Evolutionary conservation across 192 early-diverging fungal genomes (phyloP).

Genomic region (Mortierella hygrophila): DNA sequence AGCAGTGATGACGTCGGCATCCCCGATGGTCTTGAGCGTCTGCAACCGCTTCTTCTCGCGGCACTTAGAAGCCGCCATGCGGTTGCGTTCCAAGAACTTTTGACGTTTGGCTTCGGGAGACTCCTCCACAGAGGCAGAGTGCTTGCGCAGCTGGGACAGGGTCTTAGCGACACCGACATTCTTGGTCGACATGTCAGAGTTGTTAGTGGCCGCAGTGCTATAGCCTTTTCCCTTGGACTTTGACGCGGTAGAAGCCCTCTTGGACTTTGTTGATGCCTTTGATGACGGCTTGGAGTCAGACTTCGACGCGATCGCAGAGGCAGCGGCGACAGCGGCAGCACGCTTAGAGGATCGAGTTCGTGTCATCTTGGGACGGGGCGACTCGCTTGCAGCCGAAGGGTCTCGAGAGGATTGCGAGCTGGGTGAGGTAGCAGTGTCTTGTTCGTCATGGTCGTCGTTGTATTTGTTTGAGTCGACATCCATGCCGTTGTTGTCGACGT

Average conservation of each 20-base stretch:
- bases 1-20: constrained; percentile 45
- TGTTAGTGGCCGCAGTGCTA: not conserved
- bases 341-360: constrained; percentile 16
- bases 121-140: constrained; percentile 27
- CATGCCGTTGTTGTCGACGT: constrained; percentile 28
- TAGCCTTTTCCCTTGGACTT: constrained; percentile 11
- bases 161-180: not conserved
- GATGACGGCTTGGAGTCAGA: not conserved
- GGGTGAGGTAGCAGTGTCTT: not conserved
- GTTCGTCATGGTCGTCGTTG: constrained; percentile 21
- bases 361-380: not conserved
- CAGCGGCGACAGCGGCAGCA: constrained; percentile 9
- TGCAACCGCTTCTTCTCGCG: constrained; percentile 53
- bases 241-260: not conserved
- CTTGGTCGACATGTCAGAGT: not conserved
- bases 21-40: constrained; percentile 48
- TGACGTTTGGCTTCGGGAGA: constrained; percentile 49
- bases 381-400: constrained; percentile 4
- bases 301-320: not conserved
- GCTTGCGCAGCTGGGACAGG: constrained; percentile 21
- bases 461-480: constrained; percentile 37
- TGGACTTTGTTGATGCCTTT: not conserved
- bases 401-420: constrained; percentile 24
- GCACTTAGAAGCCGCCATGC: constrained; percentile 48
- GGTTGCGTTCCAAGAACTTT: constrained; percentile 55